A percentile compares a stretch with the other conserved stretches of the same genome.
Evolutionary conservation across 2,329 filamentous ascomycete species (phyloP).

Genomic region (Fusarium graminum): DNA sequence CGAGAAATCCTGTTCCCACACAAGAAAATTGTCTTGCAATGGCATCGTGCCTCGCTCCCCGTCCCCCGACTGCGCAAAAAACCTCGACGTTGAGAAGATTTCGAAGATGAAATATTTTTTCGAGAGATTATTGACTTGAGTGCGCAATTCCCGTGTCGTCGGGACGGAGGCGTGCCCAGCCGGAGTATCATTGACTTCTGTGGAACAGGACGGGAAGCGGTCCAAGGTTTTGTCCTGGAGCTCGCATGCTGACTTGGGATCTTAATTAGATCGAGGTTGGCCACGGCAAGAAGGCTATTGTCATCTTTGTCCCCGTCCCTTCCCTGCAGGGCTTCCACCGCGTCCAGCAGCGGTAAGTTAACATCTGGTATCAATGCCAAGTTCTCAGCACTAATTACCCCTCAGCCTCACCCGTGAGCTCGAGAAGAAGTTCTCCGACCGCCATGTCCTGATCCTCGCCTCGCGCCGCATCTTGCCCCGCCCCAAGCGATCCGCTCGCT

Average conservation of each 20-base stretch:
- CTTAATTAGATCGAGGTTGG: conserved; percentile 96
- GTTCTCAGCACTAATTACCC: conserved; percentile 37
- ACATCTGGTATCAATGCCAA: not conserved
- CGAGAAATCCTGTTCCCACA: conserved; percentile 60
- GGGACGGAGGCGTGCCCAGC: conserved; percentile 50
- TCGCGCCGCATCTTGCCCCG: conserved; percentile 98
- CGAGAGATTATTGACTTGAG: conserved; percentile 32
- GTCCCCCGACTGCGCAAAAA: conserved; percentile 44
- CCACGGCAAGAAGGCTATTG: conserved; percentile 99
- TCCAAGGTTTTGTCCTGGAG: conserved; percentile 79
- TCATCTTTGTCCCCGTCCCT: conserved; percentile 99
- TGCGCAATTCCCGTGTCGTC: conserved; percentile 40
- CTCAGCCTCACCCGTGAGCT: conserved; percentile 97
- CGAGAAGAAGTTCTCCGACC: conserved; percentile 99
- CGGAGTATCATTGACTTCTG: conserved; percentile 59
- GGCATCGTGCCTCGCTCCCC: conserved; percentile 42
- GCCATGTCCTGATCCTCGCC: conserved; percentile 98
- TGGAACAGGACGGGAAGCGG: conserved; percentile 82
- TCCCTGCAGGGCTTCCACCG: conserved; percentile 99
- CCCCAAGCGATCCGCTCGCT: conserved; percentile 97
- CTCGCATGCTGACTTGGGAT: conserved; percentile 81
- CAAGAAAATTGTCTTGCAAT: conserved; percentile 51
- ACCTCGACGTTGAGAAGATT: conserved; percentile 35
- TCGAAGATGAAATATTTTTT: conserved; percentile 45
- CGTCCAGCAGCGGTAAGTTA: conserved; percentile 96